Evolutionary conservation across 805 yeast genomes (phyloP).

Genomic region (Lipomyces starkeyi): DNA sequence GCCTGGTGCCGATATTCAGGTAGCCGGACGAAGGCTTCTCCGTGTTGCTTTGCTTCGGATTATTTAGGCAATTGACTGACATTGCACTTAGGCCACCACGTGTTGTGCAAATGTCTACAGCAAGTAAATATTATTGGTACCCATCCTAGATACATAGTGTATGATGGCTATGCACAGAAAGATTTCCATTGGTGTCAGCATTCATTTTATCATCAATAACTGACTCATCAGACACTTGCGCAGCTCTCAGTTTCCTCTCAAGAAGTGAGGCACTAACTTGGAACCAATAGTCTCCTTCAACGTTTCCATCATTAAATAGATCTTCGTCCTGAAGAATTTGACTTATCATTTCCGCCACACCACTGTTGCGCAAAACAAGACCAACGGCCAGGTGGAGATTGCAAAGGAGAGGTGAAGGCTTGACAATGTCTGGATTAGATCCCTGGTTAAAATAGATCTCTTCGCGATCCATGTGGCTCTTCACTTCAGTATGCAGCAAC

Average conservation of each 20-base stretch:
- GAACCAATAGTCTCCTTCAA: not conserved
- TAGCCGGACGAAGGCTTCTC: too few species aligned
- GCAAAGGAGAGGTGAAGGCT: not conserved
- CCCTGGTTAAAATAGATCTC: not conserved
- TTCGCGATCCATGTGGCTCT: not conserved
- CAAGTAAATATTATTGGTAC: too few species aligned
- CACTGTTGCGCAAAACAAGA: not conserved
- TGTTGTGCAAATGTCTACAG: too few species aligned
- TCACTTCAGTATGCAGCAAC: not conserved
- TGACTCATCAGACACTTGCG: not conserved
- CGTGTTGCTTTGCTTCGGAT: too few species aligned
- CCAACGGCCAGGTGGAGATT: conserved; percentile 3
- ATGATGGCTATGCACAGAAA: too few species aligned
- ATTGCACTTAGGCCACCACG: too few species aligned
- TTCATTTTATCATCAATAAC: too few species aligned
- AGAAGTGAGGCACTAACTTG: conserved; percentile 6
- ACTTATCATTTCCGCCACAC: not conserved
- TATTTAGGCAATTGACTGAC: too few species aligned
- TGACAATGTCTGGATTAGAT: not conserved
- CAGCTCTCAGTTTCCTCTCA: conserved; percentile 1
- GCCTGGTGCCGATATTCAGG: too few species aligned
- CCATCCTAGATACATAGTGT: too few species aligned
- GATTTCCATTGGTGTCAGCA: too few species aligned
- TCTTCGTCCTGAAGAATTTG: not conserved
- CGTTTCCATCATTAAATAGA: not conserved